Base-by-base conservation (phyloP, 1,284 basidiomycete species). In the Earliella scabrosa region DNA sequence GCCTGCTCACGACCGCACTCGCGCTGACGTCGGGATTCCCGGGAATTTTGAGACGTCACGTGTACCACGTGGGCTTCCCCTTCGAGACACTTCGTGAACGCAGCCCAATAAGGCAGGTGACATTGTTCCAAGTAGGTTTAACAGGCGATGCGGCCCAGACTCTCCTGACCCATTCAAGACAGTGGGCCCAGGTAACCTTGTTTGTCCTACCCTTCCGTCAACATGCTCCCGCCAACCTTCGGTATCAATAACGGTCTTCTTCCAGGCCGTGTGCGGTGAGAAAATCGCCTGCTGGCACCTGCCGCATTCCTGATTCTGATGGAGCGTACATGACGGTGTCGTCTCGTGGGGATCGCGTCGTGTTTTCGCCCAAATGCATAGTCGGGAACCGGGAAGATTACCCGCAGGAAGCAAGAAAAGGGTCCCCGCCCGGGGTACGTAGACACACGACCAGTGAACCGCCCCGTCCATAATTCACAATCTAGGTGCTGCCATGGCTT, bases 41-140 rank as follows among this genome's bases (percentile, higher is more conserved):
- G 46, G 58, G 58, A 63, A 58, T 58, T 60, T 63, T 52, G 50
- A 26, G 21, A 24, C 8, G 27, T 52, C 61, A 59, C 58, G 58
- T 60, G 58, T 2, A 18, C 43, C 51, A 54, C 57, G 52, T 56
- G 54, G 45, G 35, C 20, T 50, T 58, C 52, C 46, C 32, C n/a
- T 48, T 48, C 46, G 35, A 58, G 60, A 61, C 46, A 51, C 47
- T 63, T 60, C 56, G 39, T 52, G 57, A 56, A 55, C 31, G 7
- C 23, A 21, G 5, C 49, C 48, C 26, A 50, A 45, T 36, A 32
- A 50, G 48, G 54, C 49, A 56, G 45, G 36, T 20, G 18, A 34
- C 23, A 7, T 36, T 34, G 48, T 50, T 50, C 38, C 32, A 24
- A 8, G 7, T 23, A 34, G 31, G 35, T 38, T 38, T 38, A 18